Evolutionary conservation across 805 yeast genomes (phyloP).

Genomic region (Grigorovia humatica): DNA sequence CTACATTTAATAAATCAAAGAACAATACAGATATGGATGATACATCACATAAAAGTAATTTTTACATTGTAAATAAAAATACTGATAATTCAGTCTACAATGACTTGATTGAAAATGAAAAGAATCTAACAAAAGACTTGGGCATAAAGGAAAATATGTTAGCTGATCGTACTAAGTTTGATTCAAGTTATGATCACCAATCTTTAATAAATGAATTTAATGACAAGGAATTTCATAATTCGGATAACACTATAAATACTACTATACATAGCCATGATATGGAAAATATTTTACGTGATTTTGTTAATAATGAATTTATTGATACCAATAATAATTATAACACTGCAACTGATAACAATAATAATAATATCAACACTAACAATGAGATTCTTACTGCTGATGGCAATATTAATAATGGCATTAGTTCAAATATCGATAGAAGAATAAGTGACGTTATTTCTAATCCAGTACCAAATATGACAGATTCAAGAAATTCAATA

Average conservation of each 20-base stretch:
- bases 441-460: conserved; percentile 11
- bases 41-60: not conserved
- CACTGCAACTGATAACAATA: not conserved
- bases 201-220: too few species aligned
- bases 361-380: not conserved
- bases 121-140: not conserved
- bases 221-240: too few species aligned
- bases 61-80: too few species aligned
- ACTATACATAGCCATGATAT: not conserved
- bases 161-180: not conserved
- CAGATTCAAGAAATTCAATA: conserved; percentile 19
- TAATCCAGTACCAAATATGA: conserved; percentile 7
- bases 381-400: not conserved
- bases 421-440: not conserved
- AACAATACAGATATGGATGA: not conserved
- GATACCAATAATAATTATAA: not conserved
- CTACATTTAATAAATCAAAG: not conserved
- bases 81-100: not conserved
- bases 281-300: not conserved
- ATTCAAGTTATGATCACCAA: not conserved
- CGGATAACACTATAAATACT: too few species aligned
- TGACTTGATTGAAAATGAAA: not conserved
- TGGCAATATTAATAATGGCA: not conserved
- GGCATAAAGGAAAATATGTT: not conserved
- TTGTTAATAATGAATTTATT: not conserved